Conservation (phyloP, 345 rosid species). For the Corchorus olitorius region DNA sequence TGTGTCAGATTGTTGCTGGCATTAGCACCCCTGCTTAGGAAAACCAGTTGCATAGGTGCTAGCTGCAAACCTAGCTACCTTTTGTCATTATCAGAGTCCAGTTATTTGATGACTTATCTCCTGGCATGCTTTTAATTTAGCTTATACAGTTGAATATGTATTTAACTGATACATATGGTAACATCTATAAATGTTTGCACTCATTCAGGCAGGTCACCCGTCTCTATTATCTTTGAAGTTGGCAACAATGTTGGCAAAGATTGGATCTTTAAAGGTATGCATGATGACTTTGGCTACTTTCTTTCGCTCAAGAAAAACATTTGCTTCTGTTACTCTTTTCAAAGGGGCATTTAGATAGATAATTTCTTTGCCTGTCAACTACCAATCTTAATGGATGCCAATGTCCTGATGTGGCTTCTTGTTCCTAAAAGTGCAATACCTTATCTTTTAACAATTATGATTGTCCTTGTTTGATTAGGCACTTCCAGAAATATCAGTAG, state of each 20-base stretch:
- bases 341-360: not conserved
- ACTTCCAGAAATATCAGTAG: not conserved
- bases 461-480: conserved; percentile 7
- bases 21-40: not conserved
- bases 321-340: conserved; percentile 7
- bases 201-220: conserved; percentile 50
- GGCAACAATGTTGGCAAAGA: conserved; percentile 66
- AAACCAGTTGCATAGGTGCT: not conserved
- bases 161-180: not conserved
- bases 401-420: not conserved
- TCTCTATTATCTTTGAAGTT: conserved; percentile 65
- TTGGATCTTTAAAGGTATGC: conserved; percentile 61
- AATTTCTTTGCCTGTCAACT: not conserved
- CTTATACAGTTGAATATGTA: not conserved
- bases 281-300: not conserved
- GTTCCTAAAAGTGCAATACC: not conserved
- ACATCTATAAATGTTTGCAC: conserved; percentile 13
- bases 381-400: not conserved
- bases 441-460: not conserved
- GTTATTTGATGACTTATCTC: not conserved
- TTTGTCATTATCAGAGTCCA: not conserved
- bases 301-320: not conserved
- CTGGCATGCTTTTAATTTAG: not conserved
- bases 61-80: not conserved
- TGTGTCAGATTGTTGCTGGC: conserved; percentile 1